Evolutionary conservation across 2,329 filamentous ascomycete genomes (phyloP).

Genomic region (Arthrobotrys iridis): DNA sequence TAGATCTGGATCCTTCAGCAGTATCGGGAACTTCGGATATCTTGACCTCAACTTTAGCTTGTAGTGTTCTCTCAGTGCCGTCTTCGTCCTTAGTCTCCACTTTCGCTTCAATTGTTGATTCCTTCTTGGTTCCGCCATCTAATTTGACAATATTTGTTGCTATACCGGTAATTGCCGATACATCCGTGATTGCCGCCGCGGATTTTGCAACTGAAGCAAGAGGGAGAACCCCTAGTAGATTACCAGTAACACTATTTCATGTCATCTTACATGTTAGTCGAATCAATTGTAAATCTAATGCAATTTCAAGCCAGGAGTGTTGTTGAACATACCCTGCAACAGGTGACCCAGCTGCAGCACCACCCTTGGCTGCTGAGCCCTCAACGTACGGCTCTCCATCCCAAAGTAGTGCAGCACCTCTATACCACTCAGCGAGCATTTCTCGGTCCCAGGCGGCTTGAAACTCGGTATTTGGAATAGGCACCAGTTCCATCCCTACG

Average conservation of each 20-base stretch:
- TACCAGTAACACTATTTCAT: background rate
- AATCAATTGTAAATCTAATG: background rate
- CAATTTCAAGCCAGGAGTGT: too few relatives aligned
- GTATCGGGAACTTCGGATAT: conserved; percentile 14
- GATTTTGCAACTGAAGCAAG: conserved; percentile 10
- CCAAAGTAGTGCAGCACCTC: conserved; percentile 39
- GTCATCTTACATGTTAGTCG: background rate
- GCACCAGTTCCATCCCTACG: conserved; percentile 21
- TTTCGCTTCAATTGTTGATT: conserved; percentile 22
- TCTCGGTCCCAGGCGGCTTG: conserved; percentile 41
- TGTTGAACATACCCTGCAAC: background rate
- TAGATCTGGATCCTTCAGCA: background rate
- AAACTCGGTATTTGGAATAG: conserved; percentile 14
- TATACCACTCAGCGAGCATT: conserved; percentile 38
- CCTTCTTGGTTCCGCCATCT: conserved; percentile 13
- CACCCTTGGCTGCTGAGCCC: background rate
- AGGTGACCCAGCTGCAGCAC: background rate
- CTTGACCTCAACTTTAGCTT: conserved; percentile 33
- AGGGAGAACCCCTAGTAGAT: conserved; percentile 5
- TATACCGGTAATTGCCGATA: conserved; percentile 14
- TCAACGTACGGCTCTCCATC: background rate
- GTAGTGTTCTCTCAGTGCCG: conserved; percentile 11
- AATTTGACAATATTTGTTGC: conserved; percentile 7
- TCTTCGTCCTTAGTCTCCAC: background rate
- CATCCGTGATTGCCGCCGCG: conserved; percentile 15